phyloP scores from a whole-genome alignment of 2,329 filamentous ascomycete species.

The Ceratocystis huliohia region DNA sequence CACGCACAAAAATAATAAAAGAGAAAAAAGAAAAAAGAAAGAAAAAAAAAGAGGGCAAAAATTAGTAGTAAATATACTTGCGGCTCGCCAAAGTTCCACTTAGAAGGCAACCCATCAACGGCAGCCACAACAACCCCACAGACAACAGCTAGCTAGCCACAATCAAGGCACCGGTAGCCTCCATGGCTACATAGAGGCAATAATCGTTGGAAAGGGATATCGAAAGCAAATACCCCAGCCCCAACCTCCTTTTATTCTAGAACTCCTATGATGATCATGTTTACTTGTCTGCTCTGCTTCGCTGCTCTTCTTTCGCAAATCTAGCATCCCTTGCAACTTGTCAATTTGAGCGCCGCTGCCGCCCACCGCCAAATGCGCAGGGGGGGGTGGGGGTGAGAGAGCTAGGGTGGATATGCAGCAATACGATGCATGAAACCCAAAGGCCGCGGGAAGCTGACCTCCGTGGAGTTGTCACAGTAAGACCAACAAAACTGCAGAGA shows the following conservation, averaged over 20 bases:
- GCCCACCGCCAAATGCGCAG: background rate
- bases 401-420: background rate
- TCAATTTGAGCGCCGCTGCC: background rate
- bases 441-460: conserved; percentile 6
- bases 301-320: background rate
- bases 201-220: background rate
- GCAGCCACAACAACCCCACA: too few relatives aligned
- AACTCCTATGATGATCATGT: background rate
- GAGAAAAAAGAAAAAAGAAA: too few relatives aligned
- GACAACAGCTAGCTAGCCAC: too few relatives aligned
- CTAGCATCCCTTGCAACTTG: background rate
- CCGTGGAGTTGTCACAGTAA: background rate
- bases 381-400: background rate
- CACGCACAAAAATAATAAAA: too few relatives aligned
- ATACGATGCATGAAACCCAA: background rate
- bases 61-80: too few relatives aligned
- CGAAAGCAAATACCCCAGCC: background rate
- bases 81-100: too few relatives aligned
- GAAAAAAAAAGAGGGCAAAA: too few relatives aligned
- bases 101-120: too few relatives aligned
- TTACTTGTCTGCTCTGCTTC: background rate
- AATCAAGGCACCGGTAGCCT: too few relatives aligned
- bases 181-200: background rate
- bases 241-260: background rate
- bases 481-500: background rate